Percentiles rank a stretch among this genome's conserved stretches.
Conservation (phyloP, 805 yeast genomes). For the Ogataea trehalophila region DNA sequence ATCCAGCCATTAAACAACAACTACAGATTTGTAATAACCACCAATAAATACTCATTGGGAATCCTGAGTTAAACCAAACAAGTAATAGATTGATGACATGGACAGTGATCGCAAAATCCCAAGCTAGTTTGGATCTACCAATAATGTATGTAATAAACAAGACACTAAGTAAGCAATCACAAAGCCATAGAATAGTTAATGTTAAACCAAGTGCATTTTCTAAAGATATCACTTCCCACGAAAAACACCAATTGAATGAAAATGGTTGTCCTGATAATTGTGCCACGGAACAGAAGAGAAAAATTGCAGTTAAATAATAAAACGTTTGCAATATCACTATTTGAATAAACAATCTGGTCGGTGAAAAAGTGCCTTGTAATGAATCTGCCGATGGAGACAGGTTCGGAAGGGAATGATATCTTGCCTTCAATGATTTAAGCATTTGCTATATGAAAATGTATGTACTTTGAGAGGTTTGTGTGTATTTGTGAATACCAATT, state of each 20-base stretch:
- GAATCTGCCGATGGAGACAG: slow-evolving; percentile 4
- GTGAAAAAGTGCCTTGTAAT: slow-evolving; percentile 33
- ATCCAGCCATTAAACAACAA: slow-evolving; percentile 60
- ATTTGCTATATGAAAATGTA: background rate
- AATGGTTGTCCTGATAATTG: slow-evolving; percentile 68
- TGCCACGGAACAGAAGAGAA: slow-evolving; percentile 61
- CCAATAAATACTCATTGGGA: slow-evolving; percentile 78
- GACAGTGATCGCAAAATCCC: slow-evolving; percentile 95
- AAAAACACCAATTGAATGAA: slow-evolving; percentile 64
- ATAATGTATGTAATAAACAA: slow-evolving; percentile 80
- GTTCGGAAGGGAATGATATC: slow-evolving; percentile 13
- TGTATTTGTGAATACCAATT: too few species aligned
- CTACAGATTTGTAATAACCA: slow-evolving; percentile 75
- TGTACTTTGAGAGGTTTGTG: background rate
- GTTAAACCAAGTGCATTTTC: slow-evolving; percentile 80
- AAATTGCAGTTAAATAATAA: slow-evolving; percentile 69
- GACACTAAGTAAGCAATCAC: slow-evolving; percentile 79
- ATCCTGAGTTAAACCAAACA: slow-evolving; percentile 58
- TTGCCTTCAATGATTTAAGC: slow-evolving; percentile 12
- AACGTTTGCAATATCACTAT: slow-evolving; percentile 72
- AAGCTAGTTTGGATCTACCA: slow-evolving; percentile 88
- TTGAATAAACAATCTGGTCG: slow-evolving; percentile 59
- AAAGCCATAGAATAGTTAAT: slow-evolving; percentile 69
- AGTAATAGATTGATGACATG: slow-evolving; percentile 74
- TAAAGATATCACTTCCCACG: slow-evolving; percentile 70